phyloP scores from a whole-genome alignment of 176 grass and related monocot genomes.

The Cocos nucifera region DNA sequence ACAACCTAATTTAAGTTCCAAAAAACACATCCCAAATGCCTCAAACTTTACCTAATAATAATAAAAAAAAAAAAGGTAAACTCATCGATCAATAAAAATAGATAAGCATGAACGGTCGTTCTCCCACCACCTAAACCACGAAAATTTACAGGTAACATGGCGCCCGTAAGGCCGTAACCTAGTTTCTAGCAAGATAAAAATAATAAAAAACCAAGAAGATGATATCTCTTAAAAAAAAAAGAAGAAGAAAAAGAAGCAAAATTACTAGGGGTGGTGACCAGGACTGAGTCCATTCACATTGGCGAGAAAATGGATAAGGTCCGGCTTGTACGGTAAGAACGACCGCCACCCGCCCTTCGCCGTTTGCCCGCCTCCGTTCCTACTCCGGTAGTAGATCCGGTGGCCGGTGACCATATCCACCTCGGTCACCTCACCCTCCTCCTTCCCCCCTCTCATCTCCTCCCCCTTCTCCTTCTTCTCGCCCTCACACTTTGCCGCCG shows the following conservation, averaged over 20 bases:
- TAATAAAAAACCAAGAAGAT: background rate
- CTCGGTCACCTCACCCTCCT: background rate
- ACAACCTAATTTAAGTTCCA: too few species aligned
- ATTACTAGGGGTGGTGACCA: slow-evolving; percentile 51
- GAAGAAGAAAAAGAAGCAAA: slow-evolving; percentile 6
- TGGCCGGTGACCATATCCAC: slow-evolving; percentile 18
- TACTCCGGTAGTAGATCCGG: background rate
- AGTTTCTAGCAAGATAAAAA: background rate
- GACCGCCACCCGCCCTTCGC: slow-evolving; percentile 3
- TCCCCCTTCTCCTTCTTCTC: background rate
- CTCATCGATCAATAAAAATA: too few species aligned
- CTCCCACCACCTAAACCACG: too few species aligned
- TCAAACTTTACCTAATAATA: too few species aligned
- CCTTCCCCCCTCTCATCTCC: too few species aligned
- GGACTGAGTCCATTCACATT: slow-evolving; percentile 65
- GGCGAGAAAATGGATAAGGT: slow-evolving; percentile 67
- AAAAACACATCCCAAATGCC: too few species aligned
- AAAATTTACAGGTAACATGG: too few species aligned
- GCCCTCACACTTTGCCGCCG: background rate
- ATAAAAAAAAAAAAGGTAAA: too few species aligned
- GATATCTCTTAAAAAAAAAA: background rate
- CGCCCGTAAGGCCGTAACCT: too few species aligned
- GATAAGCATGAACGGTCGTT: too few species aligned
- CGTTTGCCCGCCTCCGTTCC: slow-evolving; percentile 7
- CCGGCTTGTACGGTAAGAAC: slow-evolving; percentile 51